Base-by-base conservation (phyloP, 208 protist species). In the Acanthamoeba triangularis region DNA sequence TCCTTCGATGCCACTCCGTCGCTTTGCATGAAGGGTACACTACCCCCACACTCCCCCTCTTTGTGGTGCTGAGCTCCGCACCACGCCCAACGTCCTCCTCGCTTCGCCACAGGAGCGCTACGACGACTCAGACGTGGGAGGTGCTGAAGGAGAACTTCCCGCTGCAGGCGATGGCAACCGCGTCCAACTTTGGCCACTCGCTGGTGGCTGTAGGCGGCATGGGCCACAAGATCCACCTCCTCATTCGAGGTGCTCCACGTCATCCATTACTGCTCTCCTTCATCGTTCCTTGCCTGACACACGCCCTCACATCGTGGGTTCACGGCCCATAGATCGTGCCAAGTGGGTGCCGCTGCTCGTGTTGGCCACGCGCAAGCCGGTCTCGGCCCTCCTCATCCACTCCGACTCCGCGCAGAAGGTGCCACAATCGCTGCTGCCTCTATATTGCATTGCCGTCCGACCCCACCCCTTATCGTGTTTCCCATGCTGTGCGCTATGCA, bases 81-180 rank as follows among this genome's bases (percentile, higher is more conserved):
- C 10, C 13, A 8, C 28, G 16, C 2, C 28, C 16, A 63, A 63
- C 56, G 23, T 63, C 6, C 56, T 7, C 2, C 56, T 69, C 20
- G 8, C 10, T 13, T 8, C 61, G 4, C 25, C 25, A 18, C 72
- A 80, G 41, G 72, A 37, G 72, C 54, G 54, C 54, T 2, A 59
- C 54, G 54, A 59, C 54, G 14, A 80, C 11, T 2, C 72, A 80
- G 23, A 80, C 35, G 2, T 37, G 30, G 72, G 78, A 87, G 18
- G 78, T 87, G 78, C 47, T 87, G 44, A 87, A 87, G 44, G 78
- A 87, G 44, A 87, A 59, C 78, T 87, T 87, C 78, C 78, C 78
- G 13, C 78, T 87, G 44, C 47, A 30, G 47, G 78, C 78, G 16
- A n/a, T 87, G 37, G 78, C 44, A 10, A 87, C 78, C 25, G 44